Conservation (phyloP, 805 yeast genomes). For the Teunomyces lycoperdinae region DNA sequence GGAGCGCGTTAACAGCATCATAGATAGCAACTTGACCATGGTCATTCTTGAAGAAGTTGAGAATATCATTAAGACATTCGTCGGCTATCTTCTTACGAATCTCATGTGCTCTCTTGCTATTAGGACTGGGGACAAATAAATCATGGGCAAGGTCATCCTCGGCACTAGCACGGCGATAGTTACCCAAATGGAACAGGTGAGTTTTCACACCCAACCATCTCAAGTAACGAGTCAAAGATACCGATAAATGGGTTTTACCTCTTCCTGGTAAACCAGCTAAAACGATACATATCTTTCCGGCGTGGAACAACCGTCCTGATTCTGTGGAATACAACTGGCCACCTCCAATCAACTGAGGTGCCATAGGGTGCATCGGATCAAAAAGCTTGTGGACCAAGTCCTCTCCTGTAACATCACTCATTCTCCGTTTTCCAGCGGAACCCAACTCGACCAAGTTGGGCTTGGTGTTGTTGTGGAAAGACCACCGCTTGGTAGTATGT, state of each 20-base stretch:
- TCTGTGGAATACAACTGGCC: constrained; percentile 93
- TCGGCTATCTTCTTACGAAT: constrained; percentile 58
- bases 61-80: constrained; percentile 67
- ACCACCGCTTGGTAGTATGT: constrained; percentile 42
- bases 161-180: constrained; percentile 67
- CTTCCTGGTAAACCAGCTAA: constrained; percentile 94
- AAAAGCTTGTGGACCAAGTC: constrained; percentile 66
- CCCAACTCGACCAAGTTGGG: constrained; percentile 37
- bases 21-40: constrained; percentile 94
- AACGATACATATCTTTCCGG: constrained; percentile 87
- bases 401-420: constrained; percentile 39
- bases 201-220: constrained; percentile 96
- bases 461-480: constrained; percentile 35
- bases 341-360: constrained; percentile 11
- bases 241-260: constrained; percentile 92
- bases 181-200: constrained; percentile 87
- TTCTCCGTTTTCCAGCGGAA: constrained; percentile 27
- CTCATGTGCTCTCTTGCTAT: constrained; percentile 41
- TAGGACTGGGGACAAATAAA: constrained; percentile 59
- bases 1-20: constrained; percentile 89
- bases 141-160: constrained; percentile 59
- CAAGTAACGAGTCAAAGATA: constrained; percentile 84
- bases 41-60: constrained; percentile 65
- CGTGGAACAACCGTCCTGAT: constrained; percentile 89
- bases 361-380: constrained; percentile 63